phyloP scores from a whole-genome alignment of 345 rosid genomes.

The Ceriops tagal region DNA sequence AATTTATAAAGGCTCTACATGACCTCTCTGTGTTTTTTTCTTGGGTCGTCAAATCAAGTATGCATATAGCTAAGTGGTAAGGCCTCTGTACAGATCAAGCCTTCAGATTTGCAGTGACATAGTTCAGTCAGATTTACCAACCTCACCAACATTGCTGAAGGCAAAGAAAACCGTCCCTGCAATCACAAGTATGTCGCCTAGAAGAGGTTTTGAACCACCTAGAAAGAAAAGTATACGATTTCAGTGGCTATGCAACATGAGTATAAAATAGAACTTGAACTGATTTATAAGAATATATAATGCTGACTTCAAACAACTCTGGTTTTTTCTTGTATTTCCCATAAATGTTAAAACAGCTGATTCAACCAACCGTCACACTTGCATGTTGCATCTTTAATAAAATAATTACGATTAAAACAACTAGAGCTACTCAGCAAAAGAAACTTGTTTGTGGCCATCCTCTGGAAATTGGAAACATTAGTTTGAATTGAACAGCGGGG shows the following conservation, averaged over 20 bases:
- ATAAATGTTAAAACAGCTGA: no score
- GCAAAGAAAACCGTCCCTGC: conserved; percentile 46
- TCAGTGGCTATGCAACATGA: background rate
- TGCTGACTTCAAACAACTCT: no score
- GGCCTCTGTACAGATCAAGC: background rate
- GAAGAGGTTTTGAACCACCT: conserved; percentile 47
- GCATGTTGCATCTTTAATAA: no score
- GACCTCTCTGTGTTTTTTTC: no score
- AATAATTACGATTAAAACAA: no score
- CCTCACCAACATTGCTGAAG: conserved; percentile 59
- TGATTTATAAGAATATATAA: background rate
- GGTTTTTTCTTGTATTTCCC: no score
- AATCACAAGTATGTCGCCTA: conserved; percentile 50
- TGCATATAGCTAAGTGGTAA: no score
- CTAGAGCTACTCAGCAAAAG: background rate
- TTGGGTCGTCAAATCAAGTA: no score
- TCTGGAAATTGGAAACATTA: background rate
- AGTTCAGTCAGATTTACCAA: conserved; percentile 15
- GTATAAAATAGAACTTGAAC: background rate
- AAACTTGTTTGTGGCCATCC: background rate
- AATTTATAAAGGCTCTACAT: no score
- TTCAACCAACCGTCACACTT: no score
- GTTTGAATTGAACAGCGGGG: background rate
- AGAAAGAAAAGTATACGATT: background rate
- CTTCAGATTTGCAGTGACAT: background rate